A percentile compares a stretch with the other conserved stretches of the same genome.
phyloP scores from a whole-genome alignment of 371 early-diverging fungal species.

The Parasitella parasitica region DNA sequence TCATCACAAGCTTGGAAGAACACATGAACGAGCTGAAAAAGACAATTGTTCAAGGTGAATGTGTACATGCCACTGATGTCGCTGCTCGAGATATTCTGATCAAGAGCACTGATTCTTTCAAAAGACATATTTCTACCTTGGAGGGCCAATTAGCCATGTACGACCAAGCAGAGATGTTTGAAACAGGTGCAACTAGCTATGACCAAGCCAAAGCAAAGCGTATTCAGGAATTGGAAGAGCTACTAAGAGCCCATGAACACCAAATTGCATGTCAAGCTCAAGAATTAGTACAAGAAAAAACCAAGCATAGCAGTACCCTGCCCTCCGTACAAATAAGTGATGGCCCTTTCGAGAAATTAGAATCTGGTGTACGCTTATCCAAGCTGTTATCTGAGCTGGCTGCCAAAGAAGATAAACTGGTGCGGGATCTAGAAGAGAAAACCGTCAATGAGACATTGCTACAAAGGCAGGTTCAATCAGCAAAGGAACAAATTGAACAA shows the following conservation, averaged over 20 bases:
- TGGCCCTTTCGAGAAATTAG: conserved; percentile 10
- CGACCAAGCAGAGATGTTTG: conserved; percentile 58
- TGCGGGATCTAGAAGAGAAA: neutral
- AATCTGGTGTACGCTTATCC: neutral
- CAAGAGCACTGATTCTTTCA: conserved; percentile 21
- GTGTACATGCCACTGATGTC: conserved; percentile 2
- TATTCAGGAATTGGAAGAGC: conserved; percentile 25
- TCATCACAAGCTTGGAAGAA: conserved; percentile 2
- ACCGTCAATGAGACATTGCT: neutral
- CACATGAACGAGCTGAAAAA: conserved; percentile 14
- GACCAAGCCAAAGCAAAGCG: conserved; percentile 59
- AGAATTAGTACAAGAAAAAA: neutral
- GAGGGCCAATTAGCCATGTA: conserved; percentile 63
- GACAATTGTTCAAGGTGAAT: conserved; percentile 9
- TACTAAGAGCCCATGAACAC: conserved; percentile 16
- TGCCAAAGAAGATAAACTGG: neutral
- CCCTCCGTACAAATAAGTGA: neutral
- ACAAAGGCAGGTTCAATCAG: neutral
- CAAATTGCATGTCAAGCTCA: neutral
- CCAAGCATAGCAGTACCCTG: neutral
- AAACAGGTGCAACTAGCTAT: conserved; percentile 30
- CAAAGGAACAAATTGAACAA: neutral
- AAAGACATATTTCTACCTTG: conserved; percentile 51
- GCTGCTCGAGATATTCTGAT: conserved; percentile 27
- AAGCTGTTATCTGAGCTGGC: neutral